phyloP scores from a whole-genome alignment of 129 eudicot genomes.

The Artemisia argyi region DNA sequence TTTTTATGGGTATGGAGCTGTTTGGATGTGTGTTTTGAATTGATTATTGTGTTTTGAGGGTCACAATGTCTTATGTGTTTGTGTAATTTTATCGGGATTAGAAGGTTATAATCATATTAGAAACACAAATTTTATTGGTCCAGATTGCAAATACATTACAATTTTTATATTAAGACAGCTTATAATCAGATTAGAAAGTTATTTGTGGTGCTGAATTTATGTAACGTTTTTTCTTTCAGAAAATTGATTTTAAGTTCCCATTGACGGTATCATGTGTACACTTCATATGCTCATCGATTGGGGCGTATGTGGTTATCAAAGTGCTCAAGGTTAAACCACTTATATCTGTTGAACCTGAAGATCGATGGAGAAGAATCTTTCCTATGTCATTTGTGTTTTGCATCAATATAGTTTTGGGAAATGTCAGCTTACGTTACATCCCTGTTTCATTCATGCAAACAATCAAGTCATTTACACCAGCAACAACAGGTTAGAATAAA shows the following conservation, averaged over 20 bases:
- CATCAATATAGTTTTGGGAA: conserved; percentile 89
- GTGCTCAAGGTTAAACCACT: conserved; percentile 88
- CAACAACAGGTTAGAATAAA: conserved; percentile 82
- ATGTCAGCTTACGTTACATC: conserved; percentile 93
- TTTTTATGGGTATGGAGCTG: no score
- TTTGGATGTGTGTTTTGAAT: no score
- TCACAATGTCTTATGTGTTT: neutral
- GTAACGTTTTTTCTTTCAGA: conserved; percentile 42
- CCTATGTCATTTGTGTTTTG: conserved; percentile 98
- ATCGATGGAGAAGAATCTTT: conserved; percentile 95
- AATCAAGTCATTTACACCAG: conserved; percentile 95
- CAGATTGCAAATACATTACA: no score
- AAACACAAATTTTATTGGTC: no score
- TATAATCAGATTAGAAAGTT: no score
- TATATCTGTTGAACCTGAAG: conserved; percentile 79
- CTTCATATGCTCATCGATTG: conserved; percentile 89
- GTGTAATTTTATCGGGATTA: neutral
- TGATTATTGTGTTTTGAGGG: neutral
- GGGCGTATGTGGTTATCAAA: conserved; percentile 79
- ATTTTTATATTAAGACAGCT: no score
- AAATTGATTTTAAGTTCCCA: conserved; percentile 93
- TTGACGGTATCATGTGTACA: conserved; percentile 88
- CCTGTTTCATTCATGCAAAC: conserved; percentile 99
- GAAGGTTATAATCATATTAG: no score
- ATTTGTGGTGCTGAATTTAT: no score